Evolutionary conservation across 352 stramenopile species (phyloP), one percentile per base, ranked within the genome.

Genomic region (Halophytophthora polymorphica): DNA sequence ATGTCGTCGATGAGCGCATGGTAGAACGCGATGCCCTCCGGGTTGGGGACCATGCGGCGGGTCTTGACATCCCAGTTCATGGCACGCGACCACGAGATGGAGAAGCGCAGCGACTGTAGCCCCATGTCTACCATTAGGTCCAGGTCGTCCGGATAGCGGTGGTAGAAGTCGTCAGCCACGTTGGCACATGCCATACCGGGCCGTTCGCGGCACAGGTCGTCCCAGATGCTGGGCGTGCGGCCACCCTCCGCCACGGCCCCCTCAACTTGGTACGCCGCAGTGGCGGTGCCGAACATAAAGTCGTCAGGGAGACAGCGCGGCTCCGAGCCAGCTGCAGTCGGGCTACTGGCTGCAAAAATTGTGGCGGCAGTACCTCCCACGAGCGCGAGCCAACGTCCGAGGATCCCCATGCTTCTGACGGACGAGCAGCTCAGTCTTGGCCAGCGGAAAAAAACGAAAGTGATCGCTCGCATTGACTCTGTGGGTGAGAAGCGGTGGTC

Each of bases 111-210:
- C 11, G 85, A 78, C 56, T 93, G 78, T 1, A 97, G 46, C 11
- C 88, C 87, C 29, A 96, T 55, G 19, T 71, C 46, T 44, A 83
- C 73, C 85, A 98, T 96, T 11, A 97, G 55, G 37, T 76, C 34
- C 14, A 98, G 64, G 67, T 98, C 93, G 37, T 91, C 53, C 35
- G 83, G 50, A 58, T 81, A 93, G 21, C 69, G 66, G 64, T 97
- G 75, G 56, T 93, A 97, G 55, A 96, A 88, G 71, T 98, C 90
- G 69, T 88, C 90, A 5, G 87, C 88, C 6, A 97, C 64, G 56
- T 97, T 79, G 13, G 86, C 91, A 11, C 57, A 94, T 42, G 92
- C 66, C 10, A 69, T 58, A 45, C 90, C 63, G n/a, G 73, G 60
- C 2, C 69, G 34, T 13, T 62, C 46, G 18, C 59, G 59, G 29